Evolutionary conservation across 1,284 basidiomycete species (phyloP), one percentile per base, ranked within the genome.

Genomic region (Crucibulum parvulum): DNA sequence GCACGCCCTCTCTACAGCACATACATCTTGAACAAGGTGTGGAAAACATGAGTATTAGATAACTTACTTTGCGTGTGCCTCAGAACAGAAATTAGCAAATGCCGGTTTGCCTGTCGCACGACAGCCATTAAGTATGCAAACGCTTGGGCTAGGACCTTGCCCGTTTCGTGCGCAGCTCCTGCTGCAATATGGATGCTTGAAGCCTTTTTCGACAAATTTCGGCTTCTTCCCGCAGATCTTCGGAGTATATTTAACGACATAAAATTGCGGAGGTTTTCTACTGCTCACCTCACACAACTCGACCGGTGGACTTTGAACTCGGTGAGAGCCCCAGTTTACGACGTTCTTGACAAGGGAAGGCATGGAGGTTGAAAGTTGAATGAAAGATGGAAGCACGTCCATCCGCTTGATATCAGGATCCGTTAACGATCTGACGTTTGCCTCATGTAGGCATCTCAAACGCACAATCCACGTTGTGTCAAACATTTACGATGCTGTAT

Each of bases 171-270:
- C 87, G 67, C 87, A 89, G 51, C 81, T 87, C 63, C 80, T 82
- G 63, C 87, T 80, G 68, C 87, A 89, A 69, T 84, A 89, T 39
- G 83, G 81, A 66, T 89, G 86, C 62, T 80, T 79, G 61, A 78
- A 72, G 16, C 87, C 87, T 60, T 82, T 78, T 59, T 86, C 81
- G 53, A 85, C 72, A 68, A 81, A 88, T 75, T 85, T 88, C 13
- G 87, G 85, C 67, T 81, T 87, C 61, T 77, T 77, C 34, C 84
- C 82, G 71, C 87, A 89, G 58, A 80, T 79, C 87, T 89, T 61
- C 52, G 51, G 53, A 37, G 52, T 51, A 46, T 60, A 41, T 24
- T 50, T 37, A 54, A 31, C 37, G 43, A 37, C 47, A 51, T 39
- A 54, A 46, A 15, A 53, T 48, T 15, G 51, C 63, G 11, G 10